Evolutionary conservation across 164 flowering plant genomes (phyloP), one percentile per base, ranked within the genome.

Genomic region (Santalum album): DNA sequence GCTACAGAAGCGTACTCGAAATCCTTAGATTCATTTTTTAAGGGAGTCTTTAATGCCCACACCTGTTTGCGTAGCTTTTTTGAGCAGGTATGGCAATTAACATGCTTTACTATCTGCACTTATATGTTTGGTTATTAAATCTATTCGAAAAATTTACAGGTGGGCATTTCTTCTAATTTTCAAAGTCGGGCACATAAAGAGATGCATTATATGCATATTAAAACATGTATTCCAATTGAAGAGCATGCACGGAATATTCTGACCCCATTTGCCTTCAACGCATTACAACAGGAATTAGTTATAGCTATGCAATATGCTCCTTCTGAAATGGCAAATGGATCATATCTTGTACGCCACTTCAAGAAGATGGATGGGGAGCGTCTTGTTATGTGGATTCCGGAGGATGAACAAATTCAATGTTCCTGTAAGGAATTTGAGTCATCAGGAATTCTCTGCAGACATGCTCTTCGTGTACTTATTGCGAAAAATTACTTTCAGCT

Each of bases 391-490:
- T 83, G 89, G 81, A 65, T 75, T 12, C 76, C 78, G 35, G 79
- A 75, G 38, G 79, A 72, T 25, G 91, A 81, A 43, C 80, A 69
- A 49, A 66, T 78, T 40, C 79, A 71, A 54, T 81, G 91, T 49
- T 79, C 83, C 12, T 84, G 91, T 55, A 79, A 81, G 56, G 78
- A 70, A 55, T 81, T 81, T 72, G 91, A 79, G 54, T 72, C 69
- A 35, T 79, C 87, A 23, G 87, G 91, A 38, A 69, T 75, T 5
- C 38, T 79, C 36, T 84, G 91, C 68, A 70, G 91, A 51, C 91
- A 84, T 62, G 67, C 80, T 25, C 68, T 84, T 34, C 78, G 85
- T 5, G 67, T 84, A 24, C 71, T 81, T 35, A 26, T 75, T 2
- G 39, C 63, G 1, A 84, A 81, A 71, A 79, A 84, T 55, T 81